Evolutionary conservation across 208 protist species (phyloP).

Genomic region (Trypanosoma congolense): DNA sequence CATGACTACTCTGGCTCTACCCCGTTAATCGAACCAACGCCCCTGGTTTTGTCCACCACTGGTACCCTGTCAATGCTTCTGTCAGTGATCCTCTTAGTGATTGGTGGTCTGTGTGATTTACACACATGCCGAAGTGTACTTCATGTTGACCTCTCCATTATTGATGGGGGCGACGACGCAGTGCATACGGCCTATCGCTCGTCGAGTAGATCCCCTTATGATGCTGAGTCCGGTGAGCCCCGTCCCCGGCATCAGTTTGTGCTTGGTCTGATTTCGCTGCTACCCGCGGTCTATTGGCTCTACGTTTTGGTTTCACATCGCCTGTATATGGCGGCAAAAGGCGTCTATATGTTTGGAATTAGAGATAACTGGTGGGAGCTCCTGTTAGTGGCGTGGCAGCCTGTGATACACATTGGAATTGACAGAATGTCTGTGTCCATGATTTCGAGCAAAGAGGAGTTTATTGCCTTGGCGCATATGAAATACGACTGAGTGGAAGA

Average conservation of each 20-base stretch:
- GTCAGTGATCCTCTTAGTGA: conserved; percentile 17
- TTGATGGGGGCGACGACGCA: background rate
- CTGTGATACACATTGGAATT: conserved; percentile 50
- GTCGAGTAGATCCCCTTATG: background rate
- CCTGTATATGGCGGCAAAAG: conserved; percentile 11
- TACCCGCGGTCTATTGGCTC: conserved; percentile 24
- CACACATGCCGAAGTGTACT: conserved; percentile 21
- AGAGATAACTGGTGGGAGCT: conserved; percentile 37
- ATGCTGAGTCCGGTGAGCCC: background rate
- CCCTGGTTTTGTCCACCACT: conserved; percentile 11
- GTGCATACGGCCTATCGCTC: background rate
- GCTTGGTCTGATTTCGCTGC: conserved; percentile 14
- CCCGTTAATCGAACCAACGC: conserved; percentile 1
- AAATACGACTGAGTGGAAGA: conserved; percentile 77
- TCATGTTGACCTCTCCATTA: conserved; percentile 15
- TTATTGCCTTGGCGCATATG: conserved; percentile 40
- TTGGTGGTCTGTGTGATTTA: conserved; percentile 27
- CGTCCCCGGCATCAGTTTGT: conserved; percentile 17
- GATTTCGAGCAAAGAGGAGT: conserved; percentile 33
- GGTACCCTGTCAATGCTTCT: conserved; percentile 21
- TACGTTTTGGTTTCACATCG: conserved; percentile 22
- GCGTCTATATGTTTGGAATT: conserved; percentile 14
- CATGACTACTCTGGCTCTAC: conserved; percentile 1
- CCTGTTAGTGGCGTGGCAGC: conserved; percentile 64
- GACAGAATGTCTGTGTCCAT: conserved; percentile 39